Base-by-base conservation (phyloP, 192 early-diverging fungal genomes). In the Coemansia sp. region DNA sequence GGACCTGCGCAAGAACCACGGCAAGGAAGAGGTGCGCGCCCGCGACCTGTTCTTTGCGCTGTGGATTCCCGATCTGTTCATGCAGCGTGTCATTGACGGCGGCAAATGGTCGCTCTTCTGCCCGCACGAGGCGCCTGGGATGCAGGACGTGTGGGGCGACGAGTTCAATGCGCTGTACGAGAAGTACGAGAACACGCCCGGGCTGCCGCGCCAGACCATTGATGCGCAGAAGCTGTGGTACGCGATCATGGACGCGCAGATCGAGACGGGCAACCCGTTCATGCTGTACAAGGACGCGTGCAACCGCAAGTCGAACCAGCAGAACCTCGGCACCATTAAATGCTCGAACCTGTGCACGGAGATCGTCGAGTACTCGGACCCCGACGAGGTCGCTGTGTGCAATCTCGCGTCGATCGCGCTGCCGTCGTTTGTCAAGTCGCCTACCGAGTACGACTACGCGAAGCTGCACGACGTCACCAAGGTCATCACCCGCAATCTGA, bases 201-300 rank as follows among this genome's bases (percentile, higher is more conserved):
- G 94, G 32, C 82, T 84, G 35, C 91, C 92, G 23, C 87, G 94
- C 65, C 86, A 90, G 81, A 88, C 88, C n/a, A 81, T 98, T 71
- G 93, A 95, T 71, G 97, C 97, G 28, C 95, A 98, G 67, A 97
- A 96, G 83, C 82, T 98, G 18, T 98, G 97, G 97, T 91, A 87
- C 62, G 93, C 95, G 0, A 94, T 98, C 50, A 66, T 98, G 29
- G 97, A 98, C 54, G 81, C 94, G 14, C 97, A 98, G 78, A 92
- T 90, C 23, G 97, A 98, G 82, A 98, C 97, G 4, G 97, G 97
- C 29, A 95, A 88, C 9, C 97, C 97, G 5, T 98, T 91, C 65
- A 97, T 98, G 91, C 86, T 98, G 29, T 98, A 98, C 87, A 97
- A 98, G 83, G 97, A 98, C 81, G 92, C 97, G 24, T 98, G 97